Conservation (phyloP, 2,329 filamentous ascomycete genomes). For the Penicillium sp. region DNA sequence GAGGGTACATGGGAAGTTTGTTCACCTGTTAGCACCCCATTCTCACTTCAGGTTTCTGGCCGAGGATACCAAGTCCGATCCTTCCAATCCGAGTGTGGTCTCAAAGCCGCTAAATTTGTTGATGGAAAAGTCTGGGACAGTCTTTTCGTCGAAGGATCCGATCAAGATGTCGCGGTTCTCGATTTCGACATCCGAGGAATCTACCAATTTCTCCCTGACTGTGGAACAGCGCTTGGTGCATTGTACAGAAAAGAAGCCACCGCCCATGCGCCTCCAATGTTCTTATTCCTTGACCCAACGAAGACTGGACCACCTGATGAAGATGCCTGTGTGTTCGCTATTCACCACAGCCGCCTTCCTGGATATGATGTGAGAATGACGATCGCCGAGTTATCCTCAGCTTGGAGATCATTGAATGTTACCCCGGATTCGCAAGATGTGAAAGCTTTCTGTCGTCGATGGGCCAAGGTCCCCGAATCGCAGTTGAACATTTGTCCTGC, state of each 20-base stretch:
- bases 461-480: slow-evolving; percentile 22
- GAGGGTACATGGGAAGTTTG: slow-evolving; percentile 47
- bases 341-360: slow-evolving; percentile 46
- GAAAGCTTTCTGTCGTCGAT: slow-evolving; percentile 32
- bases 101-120: slow-evolving; percentile 37
- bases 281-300: slow-evolving; percentile 58
- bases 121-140: slow-evolving; percentile 45
- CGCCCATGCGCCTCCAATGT: slow-evolving; percentile 38
- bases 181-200: slow-evolving; percentile 47
- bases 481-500: slow-evolving; percentile 20
- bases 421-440: slow-evolving; percentile 17
- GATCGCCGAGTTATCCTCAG: slow-evolving; percentile 47
- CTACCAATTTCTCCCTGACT: slow-evolving; percentile 53
- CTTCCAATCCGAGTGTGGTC: slow-evolving; percentile 42
- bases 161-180: slow-evolving; percentile 28
- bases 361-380: slow-evolving; percentile 47
- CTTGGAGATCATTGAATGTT: slow-evolving; percentile 43
- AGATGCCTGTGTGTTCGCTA: slow-evolving; percentile 59
- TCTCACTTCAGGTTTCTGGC: slow-evolving; percentile 39
- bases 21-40: slow-evolving; percentile 37
- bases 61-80: slow-evolving; percentile 32
- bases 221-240: slow-evolving; percentile 55
- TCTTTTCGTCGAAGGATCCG: slow-evolving; percentile 40
- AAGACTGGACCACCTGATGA: slow-evolving; percentile 45
- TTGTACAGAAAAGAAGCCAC: slow-evolving; percentile 49